phyloP scores from a whole-genome alignment of 192 early-diverging fungal genomes.

The Backusella mclennaniae region DNA sequence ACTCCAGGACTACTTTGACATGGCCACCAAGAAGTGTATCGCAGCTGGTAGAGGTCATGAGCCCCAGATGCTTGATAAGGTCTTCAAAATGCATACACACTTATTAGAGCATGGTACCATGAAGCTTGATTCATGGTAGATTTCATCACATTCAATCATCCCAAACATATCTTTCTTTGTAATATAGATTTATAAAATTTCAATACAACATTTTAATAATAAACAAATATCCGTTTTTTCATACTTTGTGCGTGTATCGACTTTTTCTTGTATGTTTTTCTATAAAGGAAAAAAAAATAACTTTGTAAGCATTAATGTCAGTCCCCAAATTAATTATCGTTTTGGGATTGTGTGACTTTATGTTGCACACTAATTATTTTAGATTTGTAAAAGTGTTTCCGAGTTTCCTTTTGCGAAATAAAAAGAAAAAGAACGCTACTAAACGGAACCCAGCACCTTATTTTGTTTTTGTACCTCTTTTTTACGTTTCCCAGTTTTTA shows the following conservation, averaged over 20 bases:
- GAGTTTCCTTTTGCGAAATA: too few species aligned
- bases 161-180: neutral
- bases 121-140: slow-evolving; percentile 40
- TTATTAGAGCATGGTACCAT: slow-evolving; percentile 39
- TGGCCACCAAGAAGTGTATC: slow-evolving; percentile 34
- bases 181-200: neutral
- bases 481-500: too few species aligned
- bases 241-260: neutral
- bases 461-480: too few species aligned
- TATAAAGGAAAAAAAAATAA: neutral
- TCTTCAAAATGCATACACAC: slow-evolving; percentile 42
- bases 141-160: neutral
- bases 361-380: too few species aligned
- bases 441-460: too few species aligned
- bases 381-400: too few species aligned
- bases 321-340: too few species aligned
- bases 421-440: too few species aligned
- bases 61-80: slow-evolving; percentile 43
- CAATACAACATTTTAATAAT: neutral
- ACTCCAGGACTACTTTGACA: slow-evolving; percentile 39
- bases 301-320: neutral
- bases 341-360: too few species aligned
- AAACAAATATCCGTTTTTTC: neutral
- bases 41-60: slow-evolving; percentile 34
- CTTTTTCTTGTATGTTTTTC: neutral